These are phyloP conservation scores for Trametes cinnabarina DNA, from an alignment of 768 basidiomycete genomes.

Conservation along the genomic window DNA sequence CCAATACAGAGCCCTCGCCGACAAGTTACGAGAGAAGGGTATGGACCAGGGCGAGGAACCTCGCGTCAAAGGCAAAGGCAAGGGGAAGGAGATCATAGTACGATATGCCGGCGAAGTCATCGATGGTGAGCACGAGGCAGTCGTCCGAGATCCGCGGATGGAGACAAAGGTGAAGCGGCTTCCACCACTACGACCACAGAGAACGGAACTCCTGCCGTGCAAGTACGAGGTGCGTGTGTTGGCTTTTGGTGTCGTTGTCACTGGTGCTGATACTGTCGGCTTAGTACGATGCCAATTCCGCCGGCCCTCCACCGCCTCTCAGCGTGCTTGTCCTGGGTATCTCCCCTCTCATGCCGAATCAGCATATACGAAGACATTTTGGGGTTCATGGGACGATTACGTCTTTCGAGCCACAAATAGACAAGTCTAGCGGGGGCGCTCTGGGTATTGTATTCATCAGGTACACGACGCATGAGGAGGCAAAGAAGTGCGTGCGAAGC, in stretches of 20 bases:
- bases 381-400: conserved; percentile 55
- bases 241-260: not conserved
- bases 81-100: conserved; percentile 56
- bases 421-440: conserved; percentile 74
- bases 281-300: conserved; percentile 75
- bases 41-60: conserved; percentile 30
- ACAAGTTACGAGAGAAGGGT: conserved; percentile 37
- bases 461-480: conserved; percentile 64
- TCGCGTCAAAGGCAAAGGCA: conserved; percentile 60
- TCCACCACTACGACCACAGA: conserved; percentile 28
- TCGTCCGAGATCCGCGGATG: conserved; percentile 55
- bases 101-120: conserved; percentile 58
- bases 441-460: conserved; percentile 80
- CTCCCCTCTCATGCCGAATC: conserved; percentile 66
- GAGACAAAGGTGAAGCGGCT: conserved; percentile 35
- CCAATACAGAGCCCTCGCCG: conserved; percentile 39
- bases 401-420: conserved; percentile 75
- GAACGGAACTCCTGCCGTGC: conserved; percentile 43
- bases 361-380: conserved; percentile 66
- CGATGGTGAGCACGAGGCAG: conserved; percentile 40
- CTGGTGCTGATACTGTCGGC: not conserved
- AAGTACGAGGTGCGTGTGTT: conserved; percentile 54
- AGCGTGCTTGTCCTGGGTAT: conserved; percentile 72
- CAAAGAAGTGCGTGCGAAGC: conserved; percentile 59
- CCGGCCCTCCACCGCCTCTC: conserved; percentile 68